Conservation (phyloP, 2,329 filamentous ascomycete species). For the Fusarium xylarioides region DNA sequence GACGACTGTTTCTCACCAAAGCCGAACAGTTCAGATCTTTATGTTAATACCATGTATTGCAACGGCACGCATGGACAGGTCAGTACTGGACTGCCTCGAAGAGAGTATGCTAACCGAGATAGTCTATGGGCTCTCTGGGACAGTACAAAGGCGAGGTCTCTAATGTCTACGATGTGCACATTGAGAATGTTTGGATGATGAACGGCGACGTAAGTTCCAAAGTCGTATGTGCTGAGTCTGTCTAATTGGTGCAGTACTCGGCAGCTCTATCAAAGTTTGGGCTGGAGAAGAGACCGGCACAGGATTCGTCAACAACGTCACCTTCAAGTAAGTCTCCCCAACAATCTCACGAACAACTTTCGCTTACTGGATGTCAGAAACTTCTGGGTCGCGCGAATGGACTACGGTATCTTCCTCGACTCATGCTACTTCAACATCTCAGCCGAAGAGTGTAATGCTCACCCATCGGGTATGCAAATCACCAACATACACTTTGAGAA, state of each 20-base stretch:
- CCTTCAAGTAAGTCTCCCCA: conserved; percentile 52
- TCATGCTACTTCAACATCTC: conserved; percentile 70
- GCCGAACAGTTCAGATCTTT: conserved; percentile 65
- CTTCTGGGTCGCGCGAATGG: conserved; percentile 66
- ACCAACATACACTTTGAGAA: conserved; percentile 68
- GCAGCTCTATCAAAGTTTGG: conserved; percentile 69
- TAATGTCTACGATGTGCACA: conserved; percentile 64
- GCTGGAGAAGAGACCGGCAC: conserved; percentile 66
- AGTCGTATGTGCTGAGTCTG: fast-evolving
- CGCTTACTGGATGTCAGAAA: conserved; percentile 47
- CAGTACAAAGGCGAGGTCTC: conserved; percentile 65
- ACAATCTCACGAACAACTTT: fast-evolving
- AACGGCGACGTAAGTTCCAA: conserved; percentile 45
- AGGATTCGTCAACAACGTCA: conserved; percentile 69
- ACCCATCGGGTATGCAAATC: conserved; percentile 66
- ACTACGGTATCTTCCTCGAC: conserved; percentile 66
- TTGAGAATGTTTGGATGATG: conserved; percentile 68
- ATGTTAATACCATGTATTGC: conserved; percentile 68
- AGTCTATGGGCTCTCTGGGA: conserved; percentile 64
- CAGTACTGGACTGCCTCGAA: fast-evolving
- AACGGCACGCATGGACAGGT: conserved; percentile 58
- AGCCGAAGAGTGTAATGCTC: conserved; percentile 58
- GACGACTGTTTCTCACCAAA: conserved; percentile 71
- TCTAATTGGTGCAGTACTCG: conserved; percentile 43
- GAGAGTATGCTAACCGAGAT: fast-evolving